These are phyloP conservation scores for Haplosporangium sp. DNA, from an alignment of 371 early-diverging fungal species.

Conservation along the genomic window DNA sequence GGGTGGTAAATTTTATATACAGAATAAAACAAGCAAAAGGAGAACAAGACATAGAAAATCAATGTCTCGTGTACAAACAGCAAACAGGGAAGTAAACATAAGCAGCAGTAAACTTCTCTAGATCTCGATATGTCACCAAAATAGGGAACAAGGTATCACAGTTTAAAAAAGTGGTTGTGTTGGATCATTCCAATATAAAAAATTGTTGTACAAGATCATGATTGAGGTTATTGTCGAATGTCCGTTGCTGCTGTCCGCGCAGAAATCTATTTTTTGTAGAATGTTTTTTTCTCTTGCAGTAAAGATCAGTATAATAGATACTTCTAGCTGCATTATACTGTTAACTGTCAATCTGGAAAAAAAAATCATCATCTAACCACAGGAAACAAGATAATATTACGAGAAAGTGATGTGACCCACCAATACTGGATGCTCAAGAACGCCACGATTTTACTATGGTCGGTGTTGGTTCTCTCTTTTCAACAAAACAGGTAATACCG, in stretches of 20 bases:
- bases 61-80: neutral
- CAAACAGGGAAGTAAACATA: neutral
- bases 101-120: neutral
- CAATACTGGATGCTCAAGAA: neutral
- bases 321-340: neutral
- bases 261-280: neutral
- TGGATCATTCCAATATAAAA: neutral
- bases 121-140: neutral
- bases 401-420: neutral
- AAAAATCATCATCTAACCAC: neutral
- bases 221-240: constrained; percentile 5
- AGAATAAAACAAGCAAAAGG: no score
- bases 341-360: neutral
- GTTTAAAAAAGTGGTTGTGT: neutral
- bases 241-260: neutral
- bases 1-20: no score
- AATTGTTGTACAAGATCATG: constrained; percentile 8
- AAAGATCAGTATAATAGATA: neutral
- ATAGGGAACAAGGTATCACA: neutral
- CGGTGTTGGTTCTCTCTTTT: no score
- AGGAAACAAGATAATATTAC: neutral
- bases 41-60: neutral
- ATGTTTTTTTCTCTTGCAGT: constrained; percentile 4
- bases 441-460: neutral
- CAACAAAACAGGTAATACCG: no score